Percentiles rank a stretch among this genome's conserved stretches.
Evolutionary conservation across 768 basidiomycete species (phyloP).

Genomic region (Boletus edulis): DNA sequence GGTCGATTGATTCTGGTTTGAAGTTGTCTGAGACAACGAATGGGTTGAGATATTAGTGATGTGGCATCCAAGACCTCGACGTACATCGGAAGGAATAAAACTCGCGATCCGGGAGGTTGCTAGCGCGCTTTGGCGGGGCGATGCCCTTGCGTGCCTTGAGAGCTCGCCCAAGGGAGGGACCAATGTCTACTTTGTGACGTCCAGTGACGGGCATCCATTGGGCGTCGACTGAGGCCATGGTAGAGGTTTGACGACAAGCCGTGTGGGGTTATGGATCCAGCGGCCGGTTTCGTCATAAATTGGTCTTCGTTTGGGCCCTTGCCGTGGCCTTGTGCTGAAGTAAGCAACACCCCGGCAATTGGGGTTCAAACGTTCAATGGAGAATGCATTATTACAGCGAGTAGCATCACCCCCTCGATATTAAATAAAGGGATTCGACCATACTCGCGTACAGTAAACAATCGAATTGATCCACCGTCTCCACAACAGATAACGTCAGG

Average conservation of each 20-base stretch:
- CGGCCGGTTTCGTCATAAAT: slow-evolving; percentile 13
- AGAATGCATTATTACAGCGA: neutral
- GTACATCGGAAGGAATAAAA: slow-evolving; percentile 78
- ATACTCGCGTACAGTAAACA: slow-evolving; percentile 1
- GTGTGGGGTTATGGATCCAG: slow-evolving; percentile 10
- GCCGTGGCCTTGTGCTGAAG: slow-evolving; percentile 22
- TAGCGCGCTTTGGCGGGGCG: slow-evolving; percentile 37
- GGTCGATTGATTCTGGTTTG: slow-evolving; percentile 69
- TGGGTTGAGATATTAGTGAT: neutral
- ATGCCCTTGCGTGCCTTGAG: slow-evolving; percentile 67
- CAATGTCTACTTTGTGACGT: slow-evolving; percentile 57
- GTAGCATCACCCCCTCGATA: neutral
- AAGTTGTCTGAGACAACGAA: slow-evolving; percentile 57
- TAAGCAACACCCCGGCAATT: slow-evolving; percentile 15
- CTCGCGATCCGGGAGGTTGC: slow-evolving; percentile 56
- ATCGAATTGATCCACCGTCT: neutral
- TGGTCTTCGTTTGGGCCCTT: slow-evolving; percentile 9
- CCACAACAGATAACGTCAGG: slow-evolving; percentile 5
- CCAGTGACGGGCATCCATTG: slow-evolving; percentile 62
- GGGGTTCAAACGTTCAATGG: too few relatives aligned
- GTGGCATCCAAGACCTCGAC: slow-evolving; percentile 25
- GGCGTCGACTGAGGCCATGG: slow-evolving; percentile 43
- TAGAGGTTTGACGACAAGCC: slow-evolving; percentile 29
- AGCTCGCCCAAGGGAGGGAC: slow-evolving; percentile 58
- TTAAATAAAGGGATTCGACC: too few relatives aligned